Percentiles rank a stretch among this genome's conserved stretches.
phyloP scores from a whole-genome alignment of 306 rosid species.

The Malus asiatica region DNA sequence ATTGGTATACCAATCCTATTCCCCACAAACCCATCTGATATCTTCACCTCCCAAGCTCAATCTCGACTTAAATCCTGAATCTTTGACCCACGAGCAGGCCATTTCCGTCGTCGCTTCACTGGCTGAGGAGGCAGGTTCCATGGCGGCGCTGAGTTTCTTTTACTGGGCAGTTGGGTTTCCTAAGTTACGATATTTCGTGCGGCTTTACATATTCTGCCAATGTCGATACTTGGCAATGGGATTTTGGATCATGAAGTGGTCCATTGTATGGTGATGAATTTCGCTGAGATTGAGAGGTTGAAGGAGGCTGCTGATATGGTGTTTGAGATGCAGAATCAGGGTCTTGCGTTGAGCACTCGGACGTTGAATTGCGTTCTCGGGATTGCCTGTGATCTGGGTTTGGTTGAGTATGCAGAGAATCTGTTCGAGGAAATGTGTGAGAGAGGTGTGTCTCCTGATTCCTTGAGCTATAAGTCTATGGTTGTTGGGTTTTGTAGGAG shows the following conservation, averaged over 20 bases:
- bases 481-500: constrained; percentile 54
- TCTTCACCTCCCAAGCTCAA: constrained; percentile 38
- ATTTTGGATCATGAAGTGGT: constrained; percentile 60
- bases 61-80: constrained; percentile 39
- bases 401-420: constrained; percentile 62
- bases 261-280: constrained; percentile 52
- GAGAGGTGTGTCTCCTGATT: constrained; percentile 67
- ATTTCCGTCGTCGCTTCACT: constrained; percentile 64
- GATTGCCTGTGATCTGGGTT: constrained; percentile 32
- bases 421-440: constrained; percentile 74
- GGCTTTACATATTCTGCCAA: constrained; percentile 56
- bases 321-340: constrained; percentile 71
- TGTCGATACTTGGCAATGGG: constrained; percentile 43
- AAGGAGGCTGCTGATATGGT: constrained; percentile 75
- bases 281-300: constrained; percentile 64
- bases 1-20: constrained; percentile 49
- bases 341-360: constrained; percentile 41
- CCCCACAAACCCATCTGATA: constrained; percentile 35
- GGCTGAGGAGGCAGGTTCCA: constrained; percentile 60
- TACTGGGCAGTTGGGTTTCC: constrained; percentile 54
- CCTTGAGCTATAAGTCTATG: constrained; percentile 56
- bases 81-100: constrained; percentile 56
- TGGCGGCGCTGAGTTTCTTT: constrained; percentile 71
- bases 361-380: constrained; percentile 43
- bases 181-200: constrained; percentile 63